Conservation (phyloP, 129 eudicot genomes). For the Pulicaria dysenterica region DNA sequence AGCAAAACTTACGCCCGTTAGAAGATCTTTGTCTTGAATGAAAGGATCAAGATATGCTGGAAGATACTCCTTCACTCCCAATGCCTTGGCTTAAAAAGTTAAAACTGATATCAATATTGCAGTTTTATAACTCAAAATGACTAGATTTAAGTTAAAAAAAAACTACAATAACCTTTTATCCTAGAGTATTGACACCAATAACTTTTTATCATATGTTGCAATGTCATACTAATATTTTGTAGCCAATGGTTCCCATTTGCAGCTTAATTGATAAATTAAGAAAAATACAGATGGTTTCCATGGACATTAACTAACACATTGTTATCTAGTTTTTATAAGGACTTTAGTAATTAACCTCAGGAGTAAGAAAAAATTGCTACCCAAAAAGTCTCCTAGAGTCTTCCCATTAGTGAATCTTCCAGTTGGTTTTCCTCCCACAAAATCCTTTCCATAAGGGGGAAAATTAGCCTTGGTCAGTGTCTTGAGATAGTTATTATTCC, state of each 20-base stretch:
- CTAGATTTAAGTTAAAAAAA: background rate
- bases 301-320: background rate
- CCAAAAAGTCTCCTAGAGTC: slow-evolving; percentile 59
- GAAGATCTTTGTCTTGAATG: slow-evolving; percentile 49
- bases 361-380: slow-evolving; percentile 24
- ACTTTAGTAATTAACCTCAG: background rate
- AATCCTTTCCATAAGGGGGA: slow-evolving; percentile 74
- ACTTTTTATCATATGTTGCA: too few species aligned
- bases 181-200: too few species aligned
- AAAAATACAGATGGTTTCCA: background rate
- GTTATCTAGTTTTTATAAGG: background rate
- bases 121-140: slow-evolving; percentile 14
- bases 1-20: slow-evolving; percentile 84
- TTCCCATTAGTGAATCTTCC: slow-evolving; percentile 80
- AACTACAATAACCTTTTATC: too few species aligned
- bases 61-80: slow-evolving; percentile 70
- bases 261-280: too few species aligned
- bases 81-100: slow-evolving; percentile 49
- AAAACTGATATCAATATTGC: background rate
- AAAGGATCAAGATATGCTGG: slow-evolving; percentile 77
- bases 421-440: slow-evolving; percentile 56
- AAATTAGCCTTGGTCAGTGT: slow-evolving; percentile 64
- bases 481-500: slow-evolving; percentile 55
- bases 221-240: too few species aligned
- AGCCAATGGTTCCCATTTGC: too few species aligned